A percentile compares a stretch with the other conserved stretches of the same genome.
Conservation (phyloP, 192 early-diverging fungal genomes). For the Backusella liffmaniae region DNA sequence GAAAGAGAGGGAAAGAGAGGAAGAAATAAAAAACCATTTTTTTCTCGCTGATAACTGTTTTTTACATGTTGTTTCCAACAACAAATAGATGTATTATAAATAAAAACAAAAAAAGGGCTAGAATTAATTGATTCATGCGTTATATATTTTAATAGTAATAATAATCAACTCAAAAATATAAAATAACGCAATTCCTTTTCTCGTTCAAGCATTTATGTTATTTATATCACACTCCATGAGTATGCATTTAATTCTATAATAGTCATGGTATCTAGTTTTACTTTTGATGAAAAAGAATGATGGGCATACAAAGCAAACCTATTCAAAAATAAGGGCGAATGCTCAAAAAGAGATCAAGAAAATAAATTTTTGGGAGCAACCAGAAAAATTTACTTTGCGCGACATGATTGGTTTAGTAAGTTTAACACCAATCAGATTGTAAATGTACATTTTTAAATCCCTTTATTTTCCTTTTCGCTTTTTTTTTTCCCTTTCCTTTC, state of each 20-base stretch:
- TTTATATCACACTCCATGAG: background rate
- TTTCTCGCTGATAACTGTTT: background rate
- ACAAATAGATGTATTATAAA: background rate
- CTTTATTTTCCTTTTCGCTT: background rate
- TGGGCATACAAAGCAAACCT: too few species aligned
- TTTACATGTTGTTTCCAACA: background rate
- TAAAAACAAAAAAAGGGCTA: background rate
- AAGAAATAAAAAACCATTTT: background rate
- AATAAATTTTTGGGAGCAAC: background rate
- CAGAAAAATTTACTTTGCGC: constrained; percentile 5
- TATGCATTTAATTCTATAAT: too few species aligned
- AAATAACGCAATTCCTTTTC: background rate
- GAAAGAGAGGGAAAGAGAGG: background rate
- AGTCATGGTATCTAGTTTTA: too few species aligned
- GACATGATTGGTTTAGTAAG: constrained; percentile 4
- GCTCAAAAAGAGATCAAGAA: background rate
- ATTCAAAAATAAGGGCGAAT: too few species aligned
- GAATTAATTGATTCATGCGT: background rate
- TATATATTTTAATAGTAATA: background rate
- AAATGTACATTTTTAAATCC: constrained; percentile 1
- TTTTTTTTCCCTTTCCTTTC: constrained; percentile 1
- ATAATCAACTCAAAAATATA: background rate
- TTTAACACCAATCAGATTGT: constrained; percentile 1
- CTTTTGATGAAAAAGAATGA: too few species aligned
- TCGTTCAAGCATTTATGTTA: background rate